A percentile compares a stretch with the other conserved stretches of the same genome.
phyloP scores from a whole-genome alignment of 495 filamentous ascomycete species.

The Penicillium cinerascens region DNA sequence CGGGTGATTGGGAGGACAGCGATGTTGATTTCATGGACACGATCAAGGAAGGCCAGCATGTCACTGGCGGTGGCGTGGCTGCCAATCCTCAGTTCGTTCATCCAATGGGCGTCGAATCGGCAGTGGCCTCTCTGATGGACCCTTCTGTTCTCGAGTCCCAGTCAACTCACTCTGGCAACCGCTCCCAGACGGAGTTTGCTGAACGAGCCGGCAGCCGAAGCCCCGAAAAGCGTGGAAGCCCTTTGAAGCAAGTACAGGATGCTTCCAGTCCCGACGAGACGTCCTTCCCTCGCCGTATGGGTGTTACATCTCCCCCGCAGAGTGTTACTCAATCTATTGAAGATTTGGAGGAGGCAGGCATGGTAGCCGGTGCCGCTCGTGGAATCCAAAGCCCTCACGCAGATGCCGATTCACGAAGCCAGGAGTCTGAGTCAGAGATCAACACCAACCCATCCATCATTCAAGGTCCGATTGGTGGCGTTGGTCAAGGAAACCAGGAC shows the following conservation, averaged over 20 bases:
- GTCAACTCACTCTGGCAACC: conserved; percentile 34
- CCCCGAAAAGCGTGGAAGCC: conserved; percentile 36
- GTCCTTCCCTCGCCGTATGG: conserved; percentile 45
- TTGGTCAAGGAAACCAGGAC: conserved; percentile 42
- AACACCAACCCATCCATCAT: conserved; percentile 77
- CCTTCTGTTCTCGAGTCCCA: conserved; percentile 58
- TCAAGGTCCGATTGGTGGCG: conserved; percentile 60
- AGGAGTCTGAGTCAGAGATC: conserved; percentile 58
- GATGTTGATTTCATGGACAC: conserved; percentile 57
- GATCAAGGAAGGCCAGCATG: conserved; percentile 61
- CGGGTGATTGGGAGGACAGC: conserved; percentile 65
- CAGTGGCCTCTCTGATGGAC: conserved; percentile 81
- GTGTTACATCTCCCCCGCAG: conserved; percentile 67
- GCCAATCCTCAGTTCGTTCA: conserved; percentile 74
- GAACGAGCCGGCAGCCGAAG: conserved; percentile 25
- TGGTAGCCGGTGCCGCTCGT: conserved; percentile 63
- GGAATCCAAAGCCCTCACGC: conserved; percentile 49
- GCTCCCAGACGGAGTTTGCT: conserved; percentile 32
- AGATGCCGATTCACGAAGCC: conserved; percentile 55
- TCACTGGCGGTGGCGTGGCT: conserved; percentile 57
- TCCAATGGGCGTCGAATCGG: conserved; percentile 74
- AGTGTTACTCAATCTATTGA: conserved; percentile 66
- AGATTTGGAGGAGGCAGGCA: conserved; percentile 47
- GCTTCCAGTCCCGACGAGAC: conserved; percentile 40
- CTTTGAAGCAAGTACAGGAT: conserved; percentile 45